Base-by-base conservation (phyloP, 768 basidiomycete genomes). In the Boletus subcaerulescens region DNA sequence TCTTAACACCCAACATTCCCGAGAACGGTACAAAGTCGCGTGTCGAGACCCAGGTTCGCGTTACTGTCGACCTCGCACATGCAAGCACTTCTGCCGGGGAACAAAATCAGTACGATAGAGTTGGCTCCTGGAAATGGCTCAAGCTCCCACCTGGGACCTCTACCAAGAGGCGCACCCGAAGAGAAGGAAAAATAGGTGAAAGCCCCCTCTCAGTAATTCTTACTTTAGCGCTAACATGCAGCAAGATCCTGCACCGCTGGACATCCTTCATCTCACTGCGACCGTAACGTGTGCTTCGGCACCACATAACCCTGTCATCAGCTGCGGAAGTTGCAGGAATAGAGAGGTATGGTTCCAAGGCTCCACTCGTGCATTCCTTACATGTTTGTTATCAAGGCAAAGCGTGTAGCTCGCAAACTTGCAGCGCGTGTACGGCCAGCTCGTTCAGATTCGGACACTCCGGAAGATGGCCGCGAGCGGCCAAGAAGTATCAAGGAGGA, bases 1-100 rank as follows among this genome's bases (percentile, higher is more conserved):
- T 96, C 53, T 77, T 91, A 67, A 84, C 92, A 41, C 89, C 91
- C 20, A 91, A 85, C 64, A 84, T 96, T 50, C 92, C 93, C 6
- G 82, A 84, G 61, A 74, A 77, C 42, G 93, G 93, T 24, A 86
- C 93, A 14, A 95, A 96, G 72, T 93, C 90, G 45, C 83, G 93
- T 33, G 93, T 96, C n/a, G 93, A 96, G 70, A 96, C 93, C 3
- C 93, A 96, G 76, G 86, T 96, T 46, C 85, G 93, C 65, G 82
- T 95, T 39, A 83, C 86, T 4, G 77, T 96, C 38, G 89, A 93
- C 65, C 76, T 92, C 46, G 87, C 87, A 5, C 83, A 87, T 62
- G 77, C 84, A 22, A 85, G 79, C 62, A 68, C 75, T 6, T 81
- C 85, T 5, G 78, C 81, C 2, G 76, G 77, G 9, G 82, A 89